Base-by-base conservation (phyloP, 2,329 filamentous ascomycete species). In the Neobulgaria alba region DNA sequence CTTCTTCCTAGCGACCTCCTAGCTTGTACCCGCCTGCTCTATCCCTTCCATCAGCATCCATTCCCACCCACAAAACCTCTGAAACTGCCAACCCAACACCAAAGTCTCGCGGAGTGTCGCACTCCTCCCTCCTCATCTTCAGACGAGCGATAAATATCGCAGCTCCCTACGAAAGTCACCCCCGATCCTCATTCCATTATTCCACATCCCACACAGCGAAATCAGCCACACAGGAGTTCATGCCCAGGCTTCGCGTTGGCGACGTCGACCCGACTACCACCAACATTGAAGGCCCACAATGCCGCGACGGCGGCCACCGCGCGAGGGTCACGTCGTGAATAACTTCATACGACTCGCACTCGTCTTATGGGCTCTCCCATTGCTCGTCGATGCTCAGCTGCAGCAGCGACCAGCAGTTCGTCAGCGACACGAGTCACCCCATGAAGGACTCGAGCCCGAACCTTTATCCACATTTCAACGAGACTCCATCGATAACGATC, bases 311-410 rank as follows among this genome's bases (percentile, higher is more conserved):
- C 75, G 76, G 68, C 75, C 75, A 61, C 70, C 71, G 57, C 73
- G 72, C 66, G 71, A 73, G 63, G 70, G 67, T 59, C 61, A 58
- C 65, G 67, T 65, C 63, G 66, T 66, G 58, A 70, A 61, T 62
- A 66, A 55, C 66, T 63, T 58, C 60, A 66, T 55, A 55, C 72
- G 59, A 56, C 69, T 61, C 59, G 72, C 74, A 61, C 67, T 79
- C 59, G 72, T 71, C 53, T 61, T 78, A 47, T 63, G 80, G 42
- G 61, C 80, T 41, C 59, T 81, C 44, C 73, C 75, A 39, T 73
- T 68, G 64, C 63, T 77, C 51, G 72, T 73, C 65, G 71, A 77
- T 55, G 75, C 74, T 72, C 76, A 76, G 71, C 76, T 77, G 72
- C 76, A 79, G 69, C 72, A 72, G 47, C 65, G 61, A 52, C 61